phyloP scores from a whole-genome alignment of 192 early-diverging fungal genomes.

The Coemansia erecta region DNA sequence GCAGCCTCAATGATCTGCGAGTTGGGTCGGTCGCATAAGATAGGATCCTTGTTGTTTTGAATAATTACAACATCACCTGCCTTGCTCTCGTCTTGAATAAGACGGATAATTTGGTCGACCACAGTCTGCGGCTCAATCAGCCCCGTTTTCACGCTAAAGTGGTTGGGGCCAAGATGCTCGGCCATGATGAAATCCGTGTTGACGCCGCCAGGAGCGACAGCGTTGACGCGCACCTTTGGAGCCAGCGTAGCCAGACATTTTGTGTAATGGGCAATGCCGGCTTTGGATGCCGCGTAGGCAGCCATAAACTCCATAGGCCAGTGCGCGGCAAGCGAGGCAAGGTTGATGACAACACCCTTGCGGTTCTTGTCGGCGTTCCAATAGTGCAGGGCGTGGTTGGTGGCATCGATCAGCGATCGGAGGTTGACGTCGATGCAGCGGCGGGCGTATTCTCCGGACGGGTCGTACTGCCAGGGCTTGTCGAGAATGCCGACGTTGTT shows the following conservation, averaged over 20 bases:
- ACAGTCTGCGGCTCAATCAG: conserved; percentile 38
- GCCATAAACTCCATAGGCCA: conserved; percentile 53
- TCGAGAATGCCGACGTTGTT: conserved; percentile 63
- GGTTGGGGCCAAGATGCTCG: conserved; percentile 31
- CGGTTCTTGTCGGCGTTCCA: conserved; percentile 43
- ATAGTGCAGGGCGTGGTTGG: conserved; percentile 61
- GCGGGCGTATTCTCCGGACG: conserved; percentile 48
- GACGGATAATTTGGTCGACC: conserved; percentile 53
- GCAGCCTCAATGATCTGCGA: too few relatives aligned
- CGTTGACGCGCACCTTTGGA: conserved; percentile 60
- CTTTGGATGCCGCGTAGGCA: conserved; percentile 72
- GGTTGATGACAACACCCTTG: conserved; percentile 65
- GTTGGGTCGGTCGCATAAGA: conserved; percentile 20
- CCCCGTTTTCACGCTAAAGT: conserved; percentile 17
- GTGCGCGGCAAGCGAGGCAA: conserved; percentile 66
- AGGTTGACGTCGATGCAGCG: conserved; percentile 69
- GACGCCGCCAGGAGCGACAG: conserved; percentile 56
- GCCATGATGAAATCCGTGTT: conserved; percentile 51
- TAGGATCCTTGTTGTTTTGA: conserved; percentile 9
- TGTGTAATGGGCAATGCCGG: conserved; percentile 62
- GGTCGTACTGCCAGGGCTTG: conserved; percentile 27
- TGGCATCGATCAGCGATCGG: conserved; percentile 65
- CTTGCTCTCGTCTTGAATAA: conserved; percentile 52
- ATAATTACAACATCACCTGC: conserved; percentile 49
- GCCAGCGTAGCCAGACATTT: conserved; percentile 39